These are phyloP conservation scores for Cyanidiococcus yangmingshanensis DNA, from an alignment of 23 red algal species.

Conservation along the genomic window DNA sequence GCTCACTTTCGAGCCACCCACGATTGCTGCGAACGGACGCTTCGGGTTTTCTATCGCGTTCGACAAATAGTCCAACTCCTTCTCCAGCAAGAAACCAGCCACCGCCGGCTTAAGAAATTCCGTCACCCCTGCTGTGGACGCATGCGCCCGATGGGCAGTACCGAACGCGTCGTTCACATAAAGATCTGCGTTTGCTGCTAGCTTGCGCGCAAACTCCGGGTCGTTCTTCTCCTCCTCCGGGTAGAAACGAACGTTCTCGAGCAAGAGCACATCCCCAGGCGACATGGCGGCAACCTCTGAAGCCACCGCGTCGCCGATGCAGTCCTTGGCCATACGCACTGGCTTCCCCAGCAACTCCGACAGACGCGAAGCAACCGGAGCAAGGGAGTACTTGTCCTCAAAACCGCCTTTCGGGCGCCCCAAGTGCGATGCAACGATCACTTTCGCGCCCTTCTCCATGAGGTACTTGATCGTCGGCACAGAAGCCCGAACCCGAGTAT, in stretches of 20 bases:
- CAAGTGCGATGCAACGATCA: conserved; percentile 85
- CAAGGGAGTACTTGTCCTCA: conserved; percentile 96
- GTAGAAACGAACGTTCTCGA: conserved; percentile 99
- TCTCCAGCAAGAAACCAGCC: conserved; percentile 87
- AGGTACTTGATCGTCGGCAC: conserved; percentile 91
- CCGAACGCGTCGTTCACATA: conserved; percentile 99
- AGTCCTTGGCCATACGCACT: conserved; percentile 90
- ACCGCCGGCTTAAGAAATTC: conserved; percentile 70
- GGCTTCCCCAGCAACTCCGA: conserved; percentile 70
- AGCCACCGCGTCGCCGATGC: conserved; percentile 69
- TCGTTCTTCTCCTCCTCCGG: conserved; percentile 96
- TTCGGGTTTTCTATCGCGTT: conserved; percentile 71
- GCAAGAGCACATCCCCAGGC: conserved; percentile 67
- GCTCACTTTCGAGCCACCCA: conserved; percentile 92
- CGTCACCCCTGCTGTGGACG: conserved; percentile 87
- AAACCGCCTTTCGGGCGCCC: conserved; percentile 93
- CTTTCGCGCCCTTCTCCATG: conserved; percentile 78
- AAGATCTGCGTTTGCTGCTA: conserved; percentile 78
- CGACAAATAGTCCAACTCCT: conserved; percentile 85
- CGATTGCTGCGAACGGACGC: conserved; percentile 95
- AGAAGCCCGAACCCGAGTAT: conserved; percentile 89
- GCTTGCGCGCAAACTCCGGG: conserved; percentile 54
- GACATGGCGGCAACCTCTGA: conserved; percentile 45
- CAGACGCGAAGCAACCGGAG: conserved; percentile 67
- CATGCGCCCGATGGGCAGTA: conserved; percentile 93